Evolutionary conservation across 2,329 filamentous ascomycete genomes (phyloP).

Genomic region (Chrysosporium queenslandicum): DNA sequence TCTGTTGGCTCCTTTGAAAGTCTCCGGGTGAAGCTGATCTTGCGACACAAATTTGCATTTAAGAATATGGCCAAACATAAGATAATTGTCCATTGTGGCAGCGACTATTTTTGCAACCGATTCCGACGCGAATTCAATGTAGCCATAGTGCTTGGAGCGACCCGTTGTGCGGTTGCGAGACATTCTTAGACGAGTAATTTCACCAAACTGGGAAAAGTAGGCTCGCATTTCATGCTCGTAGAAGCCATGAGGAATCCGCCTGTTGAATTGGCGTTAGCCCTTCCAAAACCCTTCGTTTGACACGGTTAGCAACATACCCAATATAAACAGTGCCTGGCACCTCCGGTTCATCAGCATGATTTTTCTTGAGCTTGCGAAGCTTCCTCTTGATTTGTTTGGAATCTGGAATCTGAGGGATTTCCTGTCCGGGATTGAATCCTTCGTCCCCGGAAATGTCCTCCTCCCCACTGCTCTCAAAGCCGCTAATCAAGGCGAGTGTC

Average conservation of each 20-base stretch:
- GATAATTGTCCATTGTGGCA: slow-evolving; percentile 95
- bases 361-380: slow-evolving; percentile 43
- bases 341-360: slow-evolving; percentile 31
- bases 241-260: slow-evolving; percentile 85
- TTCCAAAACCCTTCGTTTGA: background rate
- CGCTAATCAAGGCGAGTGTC: slow-evolving; percentile 45
- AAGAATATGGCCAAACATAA: slow-evolving; percentile 87
- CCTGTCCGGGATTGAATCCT: slow-evolving; percentile 37
- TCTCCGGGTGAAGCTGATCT: slow-evolving; percentile 65
- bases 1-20: slow-evolving; percentile 84
- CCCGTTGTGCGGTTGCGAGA: slow-evolving; percentile 90
- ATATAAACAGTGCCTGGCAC: slow-evolving; percentile 75
- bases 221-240: slow-evolving; percentile 91
- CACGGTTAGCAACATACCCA: slow-evolving; percentile 41
- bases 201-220: slow-evolving; percentile 90
- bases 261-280: slow-evolving; percentile 23
- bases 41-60: slow-evolving; percentile 71
- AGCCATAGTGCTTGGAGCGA: slow-evolving; percentile 84
- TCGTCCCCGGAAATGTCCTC: slow-evolving; percentile 39
- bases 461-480: slow-evolving; percentile 47
- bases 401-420: slow-evolving; percentile 36
- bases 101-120: slow-evolving; percentile 86
- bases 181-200: slow-evolving; percentile 66
- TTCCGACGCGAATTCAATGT: slow-evolving; percentile 70
- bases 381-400: slow-evolving; percentile 42